Evolutionary conservation across 2,329 filamentous ascomycete species (phyloP), one percentile per base, ranked within the genome.

Genomic region (Didymellaceae sp.): DNA sequence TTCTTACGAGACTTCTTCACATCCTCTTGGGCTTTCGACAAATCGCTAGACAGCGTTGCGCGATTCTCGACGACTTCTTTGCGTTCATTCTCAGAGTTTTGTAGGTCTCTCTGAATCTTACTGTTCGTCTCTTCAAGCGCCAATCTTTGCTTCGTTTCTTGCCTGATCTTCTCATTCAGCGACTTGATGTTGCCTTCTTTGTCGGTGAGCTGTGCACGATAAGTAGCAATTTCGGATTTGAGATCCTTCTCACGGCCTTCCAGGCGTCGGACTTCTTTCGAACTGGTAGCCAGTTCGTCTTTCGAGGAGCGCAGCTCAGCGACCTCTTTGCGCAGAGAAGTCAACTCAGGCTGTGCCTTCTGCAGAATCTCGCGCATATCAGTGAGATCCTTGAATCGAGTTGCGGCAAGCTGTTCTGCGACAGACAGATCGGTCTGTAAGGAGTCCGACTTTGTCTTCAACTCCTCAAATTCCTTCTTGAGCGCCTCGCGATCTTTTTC

Each of bases 281-380:
- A 80, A 58, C 82, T 84, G 56, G 77, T 80, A 1, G 82, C 78
- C 2, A 97, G 80, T 54, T 95, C 90, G 37, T 92, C 88, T 66
- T 88, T 93, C 3, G 84, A 81, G 0, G 78, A 79, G 71, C 91
- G 92, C 25, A 97, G 79, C 31, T 86, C 82, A 0, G 84, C 82
- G 22, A 89, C 86, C 62, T 97, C 92, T 39, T 87, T 85, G 6
- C 90, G 85, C 16, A 97, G 79, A 34, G 78, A 86, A 69, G 87
- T 88, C 18, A 97, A 77, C 73, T 99, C 93, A 0, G 91, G 89
- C 66, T 97, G 92, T 0, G 89, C 83, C 70, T 94, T 95, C 59
- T 91, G 87, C 22, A 97, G 74, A 2, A 92, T 80, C 54, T 93
- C 89, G 16, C 87, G 83, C 35, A 96, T 77, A 21, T 96, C 89